Evolutionary conservation across 495 filamentous ascomycete species (phyloP).

Genomic region (Penicillium ochrochloron): DNA sequence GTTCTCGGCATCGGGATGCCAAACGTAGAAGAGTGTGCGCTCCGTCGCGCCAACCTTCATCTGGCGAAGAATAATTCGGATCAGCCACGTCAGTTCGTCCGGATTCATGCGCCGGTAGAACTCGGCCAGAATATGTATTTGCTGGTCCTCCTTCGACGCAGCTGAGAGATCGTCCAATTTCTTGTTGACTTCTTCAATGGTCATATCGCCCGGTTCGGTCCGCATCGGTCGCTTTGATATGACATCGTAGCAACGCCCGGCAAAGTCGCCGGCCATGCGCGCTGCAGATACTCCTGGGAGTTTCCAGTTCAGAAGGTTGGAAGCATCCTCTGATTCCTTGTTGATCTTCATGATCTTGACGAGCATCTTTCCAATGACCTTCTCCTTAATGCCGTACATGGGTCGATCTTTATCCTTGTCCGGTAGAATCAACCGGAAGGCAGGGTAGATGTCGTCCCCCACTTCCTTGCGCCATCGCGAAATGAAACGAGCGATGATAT

Average conservation of each 20-base stretch:
- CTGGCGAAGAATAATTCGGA: constrained; percentile 91
- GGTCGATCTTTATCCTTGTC: constrained; percentile 91
- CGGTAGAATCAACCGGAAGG: constrained; percentile 87
- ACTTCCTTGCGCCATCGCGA: constrained; percentile 85
- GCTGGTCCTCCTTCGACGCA: constrained; percentile 78
- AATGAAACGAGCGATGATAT: constrained; percentile 89
- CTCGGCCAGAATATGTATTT: constrained; percentile 74
- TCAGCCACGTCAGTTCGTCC: constrained; percentile 90
- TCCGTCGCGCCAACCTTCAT: constrained; percentile 99
- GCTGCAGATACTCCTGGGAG: constrained; percentile 70
- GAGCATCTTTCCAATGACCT: constrained; percentile 82
- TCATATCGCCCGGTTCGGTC: constrained; percentile 73
- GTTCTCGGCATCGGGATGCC: constrained; percentile 91
- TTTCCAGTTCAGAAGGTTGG: constrained; percentile 90
- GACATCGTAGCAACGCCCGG: constrained; percentile 83
- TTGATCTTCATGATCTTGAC: constrained; percentile 93
- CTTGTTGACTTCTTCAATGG: constrained; percentile 87
- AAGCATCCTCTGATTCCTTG: constrained; percentile 86
- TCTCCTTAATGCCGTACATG: constrained; percentile 96
- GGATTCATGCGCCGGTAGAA: constrained; percentile 94
- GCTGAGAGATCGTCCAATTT: constrained; percentile 78
- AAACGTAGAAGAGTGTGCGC: constrained; percentile 85
- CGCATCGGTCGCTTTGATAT: constrained; percentile 83
- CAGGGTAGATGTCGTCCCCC: constrained; percentile 91
- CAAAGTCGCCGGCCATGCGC: constrained; percentile 85